Percentiles rank a stretch among this genome's conserved stretches.
phyloP scores from a whole-genome alignment of 164 flowering plant genomes.

The Magnolia kwangsiensis region DNA sequence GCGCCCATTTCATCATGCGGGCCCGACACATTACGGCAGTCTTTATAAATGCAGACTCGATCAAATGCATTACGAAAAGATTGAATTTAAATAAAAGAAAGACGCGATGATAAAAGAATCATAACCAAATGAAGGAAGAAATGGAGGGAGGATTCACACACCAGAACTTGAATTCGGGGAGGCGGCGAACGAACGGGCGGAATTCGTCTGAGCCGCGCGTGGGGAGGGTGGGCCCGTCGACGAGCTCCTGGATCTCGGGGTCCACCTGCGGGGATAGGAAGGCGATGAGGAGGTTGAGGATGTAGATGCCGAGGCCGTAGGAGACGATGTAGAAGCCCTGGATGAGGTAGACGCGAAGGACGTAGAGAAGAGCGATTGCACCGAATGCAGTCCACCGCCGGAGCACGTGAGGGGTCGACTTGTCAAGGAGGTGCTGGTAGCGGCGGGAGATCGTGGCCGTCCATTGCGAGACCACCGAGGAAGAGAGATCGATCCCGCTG shows the following conservation, averaged over 20 bases:
- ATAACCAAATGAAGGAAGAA: too few relatives aligned
- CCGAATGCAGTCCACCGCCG: conserved; percentile 44
- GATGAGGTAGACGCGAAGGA: conserved; percentile 41
- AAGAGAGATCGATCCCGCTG: neutral
- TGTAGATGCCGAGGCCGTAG: conserved; percentile 54
- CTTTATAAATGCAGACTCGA: too few relatives aligned
- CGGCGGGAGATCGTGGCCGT: conserved; percentile 24
- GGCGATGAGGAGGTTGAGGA: conserved; percentile 47
- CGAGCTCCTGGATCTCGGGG: conserved; percentile 37
- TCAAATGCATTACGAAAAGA: too few relatives aligned
- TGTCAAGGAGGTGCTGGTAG: conserved; percentile 53
- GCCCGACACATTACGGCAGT: too few relatives aligned
- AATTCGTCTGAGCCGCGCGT: conserved; percentile 48
- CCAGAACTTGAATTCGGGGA: conserved; percentile 63
- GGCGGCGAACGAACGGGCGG: conserved; percentile 55
- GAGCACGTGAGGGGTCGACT: conserved; percentile 39
- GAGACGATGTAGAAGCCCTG: conserved; percentile 50
- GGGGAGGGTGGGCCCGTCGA: conserved; percentile 43
- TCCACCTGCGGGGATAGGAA: conserved; percentile 60
- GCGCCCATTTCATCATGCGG: too few relatives aligned
- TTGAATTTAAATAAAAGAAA: too few relatives aligned
- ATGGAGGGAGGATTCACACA: neutral
- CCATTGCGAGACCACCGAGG: conserved; percentile 16
- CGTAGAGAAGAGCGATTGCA: conserved; percentile 29
- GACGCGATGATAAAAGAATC: too few relatives aligned